Conservation (phyloP, 2,329 filamentous ascomycete genomes). For the Tolypocladium cylindrosporum region DNA sequence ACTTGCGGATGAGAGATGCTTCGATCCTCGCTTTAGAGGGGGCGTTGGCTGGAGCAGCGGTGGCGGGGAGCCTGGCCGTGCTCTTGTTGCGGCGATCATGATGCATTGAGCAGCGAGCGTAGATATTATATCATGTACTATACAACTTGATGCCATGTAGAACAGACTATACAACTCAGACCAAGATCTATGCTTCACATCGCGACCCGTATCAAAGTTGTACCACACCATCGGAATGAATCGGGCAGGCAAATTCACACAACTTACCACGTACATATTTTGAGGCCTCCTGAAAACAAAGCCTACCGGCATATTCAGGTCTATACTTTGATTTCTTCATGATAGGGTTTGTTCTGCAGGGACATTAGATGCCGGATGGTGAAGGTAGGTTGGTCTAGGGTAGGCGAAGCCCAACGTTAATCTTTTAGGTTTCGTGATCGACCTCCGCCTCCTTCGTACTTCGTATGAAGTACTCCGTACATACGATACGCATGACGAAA, state of each 20-base stretch:
- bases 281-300: no score
- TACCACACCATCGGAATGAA: no score
- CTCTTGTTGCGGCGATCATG: slow-evolving; percentile 29
- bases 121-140: neutral
- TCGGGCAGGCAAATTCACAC: no score
- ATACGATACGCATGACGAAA: neutral
- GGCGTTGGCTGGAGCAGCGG: slow-evolving; percentile 52
- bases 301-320: no score
- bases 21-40: slow-evolving; percentile 62
- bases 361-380: neutral
- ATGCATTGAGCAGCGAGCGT: slow-evolving; percentile 5
- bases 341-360: no score
- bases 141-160: neutral
- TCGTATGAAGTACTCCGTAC: no score
- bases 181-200: neutral
- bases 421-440: no score
- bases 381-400: neutral
- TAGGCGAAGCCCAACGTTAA: neutral
- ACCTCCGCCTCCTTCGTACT: no score
- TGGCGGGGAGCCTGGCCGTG: slow-evolving; percentile 45
- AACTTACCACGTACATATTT: no score
- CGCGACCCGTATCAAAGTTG: no score
- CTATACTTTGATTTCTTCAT: no score
- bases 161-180: neutral
- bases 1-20: slow-evolving; percentile 57